These are phyloP conservation scores for Aspergillus sojae DNA, from an alignment of 2,329 filamentous ascomycete genomes.

Conservation along the genomic window DNA sequence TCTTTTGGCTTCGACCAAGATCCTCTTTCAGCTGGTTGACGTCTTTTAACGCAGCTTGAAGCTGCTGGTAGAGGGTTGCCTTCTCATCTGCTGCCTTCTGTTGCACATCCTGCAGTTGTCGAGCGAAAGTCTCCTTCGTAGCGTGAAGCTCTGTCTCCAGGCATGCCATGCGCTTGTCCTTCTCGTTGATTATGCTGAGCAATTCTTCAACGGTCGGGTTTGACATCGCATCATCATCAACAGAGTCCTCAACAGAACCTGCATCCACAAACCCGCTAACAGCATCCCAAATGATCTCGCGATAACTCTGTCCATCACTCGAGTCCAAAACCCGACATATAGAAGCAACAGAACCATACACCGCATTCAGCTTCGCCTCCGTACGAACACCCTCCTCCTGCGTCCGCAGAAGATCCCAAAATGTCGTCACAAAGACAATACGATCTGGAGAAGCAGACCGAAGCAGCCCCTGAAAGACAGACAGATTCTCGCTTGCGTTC, in stretches of 20 bases:
- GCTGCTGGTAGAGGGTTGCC: neutral
- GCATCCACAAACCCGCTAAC: neutral
- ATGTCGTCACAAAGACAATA: neutral
- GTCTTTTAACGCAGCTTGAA: neutral
- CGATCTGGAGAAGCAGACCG: too few species aligned
- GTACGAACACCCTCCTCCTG: neutral
- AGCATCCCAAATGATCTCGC: neutral
- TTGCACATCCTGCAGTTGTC: neutral
- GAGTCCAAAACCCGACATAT: neutral
- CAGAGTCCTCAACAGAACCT: neutral
- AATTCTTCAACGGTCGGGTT: neutral
- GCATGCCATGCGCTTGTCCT: neutral
- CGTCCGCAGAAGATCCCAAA: constrained; percentile 2
- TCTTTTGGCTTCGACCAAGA: neutral
- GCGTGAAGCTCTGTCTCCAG: neutral
- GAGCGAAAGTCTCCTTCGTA: neutral
- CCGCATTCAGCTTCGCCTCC: neutral
- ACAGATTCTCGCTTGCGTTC: neutral
- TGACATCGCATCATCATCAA: neutral
- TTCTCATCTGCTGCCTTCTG: neutral
- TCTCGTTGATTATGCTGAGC: neutral
- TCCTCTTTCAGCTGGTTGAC: neutral
- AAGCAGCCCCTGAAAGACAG: neutral
- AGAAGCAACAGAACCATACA: neutral
- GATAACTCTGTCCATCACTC: neutral